phyloP scores from a whole-genome alignment of 2,329 filamentous ascomycete genomes.

The Penicillium sp. region DNA sequence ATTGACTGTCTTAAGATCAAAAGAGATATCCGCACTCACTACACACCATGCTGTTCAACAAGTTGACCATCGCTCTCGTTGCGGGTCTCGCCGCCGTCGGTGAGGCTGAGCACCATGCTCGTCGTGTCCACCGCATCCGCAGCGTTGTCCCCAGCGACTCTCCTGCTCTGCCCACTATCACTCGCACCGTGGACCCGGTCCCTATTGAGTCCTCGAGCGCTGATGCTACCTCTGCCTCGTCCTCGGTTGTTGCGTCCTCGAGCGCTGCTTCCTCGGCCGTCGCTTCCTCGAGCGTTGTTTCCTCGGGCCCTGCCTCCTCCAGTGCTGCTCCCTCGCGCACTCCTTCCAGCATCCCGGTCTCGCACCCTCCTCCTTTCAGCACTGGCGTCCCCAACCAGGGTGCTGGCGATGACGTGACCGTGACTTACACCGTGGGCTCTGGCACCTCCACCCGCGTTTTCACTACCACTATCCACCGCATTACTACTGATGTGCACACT shows the following conservation, averaged over 20 bases:
- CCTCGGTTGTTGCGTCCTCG: conserved; percentile 1
- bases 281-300: not conserved
- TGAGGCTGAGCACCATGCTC: conserved; percentile 34
- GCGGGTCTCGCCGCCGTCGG: conserved; percentile 38
- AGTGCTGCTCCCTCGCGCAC: conserved; percentile 3
- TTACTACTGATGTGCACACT: conserved; percentile 31
- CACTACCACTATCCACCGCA: conserved; percentile 41
- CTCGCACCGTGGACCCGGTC: conserved; percentile 22
- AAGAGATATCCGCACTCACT: not conserved
- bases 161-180: conserved; percentile 18
- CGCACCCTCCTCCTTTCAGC: conserved; percentile 21
- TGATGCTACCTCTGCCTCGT: not conserved
- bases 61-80: conserved; percentile 37
- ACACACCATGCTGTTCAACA: conserved; percentile 40
- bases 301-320: conserved; percentile 11
- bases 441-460: conserved; percentile 39
- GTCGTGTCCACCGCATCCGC: conserved; percentile 20
- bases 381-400: conserved; percentile 23
- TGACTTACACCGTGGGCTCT: conserved; percentile 45
- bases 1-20: conserved; percentile 7
- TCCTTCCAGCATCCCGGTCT: conserved; percentile 4
- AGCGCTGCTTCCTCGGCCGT: conserved; percentile 8
- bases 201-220: not conserved
- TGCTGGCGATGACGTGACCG: conserved; percentile 23
- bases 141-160: conserved; percentile 11